Percentiles rank a stretch among this genome's conserved stretches.
Evolutionary conservation across 805 yeast genomes (phyloP).

Genomic region (Metschnikowia kunwiensis): DNA sequence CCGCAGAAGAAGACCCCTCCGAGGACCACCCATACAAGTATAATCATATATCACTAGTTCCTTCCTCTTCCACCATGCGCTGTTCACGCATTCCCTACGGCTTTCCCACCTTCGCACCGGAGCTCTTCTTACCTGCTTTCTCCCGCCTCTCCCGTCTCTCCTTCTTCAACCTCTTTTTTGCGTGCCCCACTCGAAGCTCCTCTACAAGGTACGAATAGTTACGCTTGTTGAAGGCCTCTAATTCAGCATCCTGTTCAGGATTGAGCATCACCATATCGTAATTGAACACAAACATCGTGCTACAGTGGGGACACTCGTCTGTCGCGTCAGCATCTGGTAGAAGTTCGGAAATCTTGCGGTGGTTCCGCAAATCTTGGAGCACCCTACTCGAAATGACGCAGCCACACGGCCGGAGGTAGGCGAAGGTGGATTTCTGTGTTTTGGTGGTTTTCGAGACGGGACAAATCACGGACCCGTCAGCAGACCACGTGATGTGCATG

Average conservation of each 20-base stretch:
- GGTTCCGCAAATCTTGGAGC: constrained; percentile 19
- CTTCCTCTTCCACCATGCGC: too few relatives aligned
- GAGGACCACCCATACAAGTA: too few relatives aligned
- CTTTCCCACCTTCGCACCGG: background rate
- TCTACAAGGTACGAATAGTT: constrained; percentile 15
- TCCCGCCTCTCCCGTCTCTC: constrained; percentile 1
- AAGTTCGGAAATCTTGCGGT: constrained; percentile 8
- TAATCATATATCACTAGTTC: too few relatives aligned
- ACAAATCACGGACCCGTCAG: constrained; percentile 24
- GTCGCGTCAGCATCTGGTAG: constrained; percentile 9
- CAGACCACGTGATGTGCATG: constrained; percentile 12
- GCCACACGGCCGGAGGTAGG: constrained; percentile 38
- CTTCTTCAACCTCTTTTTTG: constrained; percentile 18
- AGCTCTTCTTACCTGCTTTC: constrained; percentile 1
- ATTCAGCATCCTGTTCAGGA: constrained; percentile 18
- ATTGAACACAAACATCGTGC: constrained; percentile 19
- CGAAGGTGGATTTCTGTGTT: constrained; percentile 19
- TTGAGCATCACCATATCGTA: constrained; percentile 34
- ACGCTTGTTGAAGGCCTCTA: constrained; percentile 13
- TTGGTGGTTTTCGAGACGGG: constrained; percentile 28
- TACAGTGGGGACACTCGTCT: constrained; percentile 34
- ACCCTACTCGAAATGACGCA: constrained; percentile 32
- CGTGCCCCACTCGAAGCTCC: constrained; percentile 23
- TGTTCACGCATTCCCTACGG: background rate
- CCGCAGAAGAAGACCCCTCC: too few relatives aligned